These are phyloP conservation scores for Thelonectria olida DNA, from an alignment of 2,329 filamentous ascomycete genomes.

Conservation along the genomic window DNA sequence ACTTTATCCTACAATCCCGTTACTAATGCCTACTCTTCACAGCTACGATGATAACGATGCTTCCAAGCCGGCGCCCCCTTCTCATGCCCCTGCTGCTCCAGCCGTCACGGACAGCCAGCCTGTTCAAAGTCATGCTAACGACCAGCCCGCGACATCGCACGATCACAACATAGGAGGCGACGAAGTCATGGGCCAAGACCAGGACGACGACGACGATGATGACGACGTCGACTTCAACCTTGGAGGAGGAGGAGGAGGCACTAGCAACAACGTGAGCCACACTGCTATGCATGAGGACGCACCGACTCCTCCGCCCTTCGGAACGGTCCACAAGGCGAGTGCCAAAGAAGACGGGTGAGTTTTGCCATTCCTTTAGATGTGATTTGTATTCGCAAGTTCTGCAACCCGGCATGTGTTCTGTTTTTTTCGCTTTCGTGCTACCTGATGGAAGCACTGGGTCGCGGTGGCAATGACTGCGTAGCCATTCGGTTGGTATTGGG, in stretches of 20 bases:
- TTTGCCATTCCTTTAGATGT: conserved; percentile 30
- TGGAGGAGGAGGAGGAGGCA: conserved; percentile 52
- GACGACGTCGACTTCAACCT: conserved; percentile 69
- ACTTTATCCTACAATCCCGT: neutral
- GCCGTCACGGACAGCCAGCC: conserved; percentile 38
- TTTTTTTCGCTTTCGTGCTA: conserved; percentile 13
- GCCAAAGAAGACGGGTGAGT: conserved; percentile 65
- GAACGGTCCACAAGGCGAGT: conserved; percentile 64
- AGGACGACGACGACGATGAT: conserved; percentile 64
- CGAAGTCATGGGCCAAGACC: conserved; percentile 55
- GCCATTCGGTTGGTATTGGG: conserved; percentile 32
- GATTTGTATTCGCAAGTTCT: conserved; percentile 32
- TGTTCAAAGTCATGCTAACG: conserved; percentile 40
- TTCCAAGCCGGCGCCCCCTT: conserved; percentile 50
- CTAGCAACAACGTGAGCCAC: conserved; percentile 42
- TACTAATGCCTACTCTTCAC: conserved; percentile 15
- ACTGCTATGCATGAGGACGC: conserved; percentile 41
- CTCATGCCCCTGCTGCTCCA: conserved; percentile 43
- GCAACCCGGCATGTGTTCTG: conserved; percentile 16
- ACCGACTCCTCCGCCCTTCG: conserved; percentile 45
- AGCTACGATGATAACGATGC: conserved; percentile 74
- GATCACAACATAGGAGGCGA: conserved; percentile 42
- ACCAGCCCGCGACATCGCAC: conserved; percentile 32
- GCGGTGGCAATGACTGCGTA: conserved; percentile 30
- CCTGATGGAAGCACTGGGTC: conserved; percentile 26